phyloP scores from a whole-genome alignment of 257 asterid species.

The Nicotiana tomentosiformis region DNA sequence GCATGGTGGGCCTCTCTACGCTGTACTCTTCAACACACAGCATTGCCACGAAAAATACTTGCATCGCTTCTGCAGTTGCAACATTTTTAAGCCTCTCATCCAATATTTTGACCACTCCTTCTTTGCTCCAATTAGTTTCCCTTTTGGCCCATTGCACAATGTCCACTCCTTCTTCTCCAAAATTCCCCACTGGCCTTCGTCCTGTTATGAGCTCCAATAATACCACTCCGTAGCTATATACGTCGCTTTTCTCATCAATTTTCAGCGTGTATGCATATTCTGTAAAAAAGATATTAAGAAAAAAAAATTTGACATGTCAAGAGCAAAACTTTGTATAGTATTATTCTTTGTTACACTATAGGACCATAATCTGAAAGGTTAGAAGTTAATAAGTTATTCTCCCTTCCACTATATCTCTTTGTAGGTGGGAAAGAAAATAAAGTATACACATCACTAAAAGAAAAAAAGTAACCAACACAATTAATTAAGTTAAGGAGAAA shows the following conservation, averaged over 20 bases:
- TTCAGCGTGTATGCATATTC: slow-evolving; percentile 39
- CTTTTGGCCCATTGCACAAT: slow-evolving; percentile 34
- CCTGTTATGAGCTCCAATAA: slow-evolving; percentile 34
- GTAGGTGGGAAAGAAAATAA: background rate
- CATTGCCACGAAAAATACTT: slow-evolving; percentile 41
- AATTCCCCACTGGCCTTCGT: slow-evolving; percentile 26
- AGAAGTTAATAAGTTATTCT: background rate
- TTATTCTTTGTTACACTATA: background rate
- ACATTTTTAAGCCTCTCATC: slow-evolving; percentile 35
- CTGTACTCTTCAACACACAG: slow-evolving; percentile 40
- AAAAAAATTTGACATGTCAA: background rate
- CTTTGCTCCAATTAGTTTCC: slow-evolving; percentile 34
- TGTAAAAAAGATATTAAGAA: background rate
- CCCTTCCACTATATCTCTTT: background rate
- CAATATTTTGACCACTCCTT: slow-evolving; percentile 31
- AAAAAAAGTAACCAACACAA: background rate
- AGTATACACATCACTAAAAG: background rate
- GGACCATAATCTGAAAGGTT: background rate
- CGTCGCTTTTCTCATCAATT: slow-evolving; percentile 41
- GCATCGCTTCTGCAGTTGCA: slow-evolving; percentile 33
- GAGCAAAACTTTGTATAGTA: background rate
- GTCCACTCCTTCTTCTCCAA: slow-evolving; percentile 35
- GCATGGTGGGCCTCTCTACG: slow-evolving; percentile 37
- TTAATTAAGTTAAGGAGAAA: slow-evolving; percentile 8
- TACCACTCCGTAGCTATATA: slow-evolving; percentile 38